Percentiles rank a stretch among this genome's conserved stretches.
These are phyloP conservation scores for Somion occarium DNA, from an alignment of 1,284 basidiomycete species.

Conservation along the genomic window DNA sequence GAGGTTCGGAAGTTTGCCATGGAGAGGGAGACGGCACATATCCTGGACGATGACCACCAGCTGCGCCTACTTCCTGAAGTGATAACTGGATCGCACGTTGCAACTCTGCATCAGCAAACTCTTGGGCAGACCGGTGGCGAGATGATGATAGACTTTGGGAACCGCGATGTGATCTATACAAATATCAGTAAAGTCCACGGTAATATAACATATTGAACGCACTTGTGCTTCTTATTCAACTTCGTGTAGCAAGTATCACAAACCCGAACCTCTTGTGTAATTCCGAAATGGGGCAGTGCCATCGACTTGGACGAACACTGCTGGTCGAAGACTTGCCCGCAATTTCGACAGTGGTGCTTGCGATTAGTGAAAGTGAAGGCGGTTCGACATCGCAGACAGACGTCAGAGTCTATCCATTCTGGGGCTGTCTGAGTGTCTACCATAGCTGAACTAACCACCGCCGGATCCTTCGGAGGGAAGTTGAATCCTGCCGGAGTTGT, in stretches of 20 bases:
- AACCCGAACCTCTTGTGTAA: conserved; percentile 89
- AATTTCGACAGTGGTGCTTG: conserved; percentile 98
- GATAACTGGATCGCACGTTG: conserved; percentile 93
- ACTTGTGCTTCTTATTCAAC: conserved; percentile 49
- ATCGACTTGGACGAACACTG: conserved; percentile 86
- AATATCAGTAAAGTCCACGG: neutral
- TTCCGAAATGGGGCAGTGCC: conserved; percentile 91
- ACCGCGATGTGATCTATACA: conserved; percentile 37
- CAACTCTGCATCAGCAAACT: conserved; percentile 83
- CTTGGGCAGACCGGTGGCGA: conserved; percentile 52
- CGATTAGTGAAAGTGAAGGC: conserved; percentile 94
- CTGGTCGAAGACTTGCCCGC: conserved; percentile 95
- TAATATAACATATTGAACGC: conserved; percentile 3
- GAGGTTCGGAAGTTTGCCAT: conserved; percentile 71
- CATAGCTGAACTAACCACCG: conserved; percentile 71
- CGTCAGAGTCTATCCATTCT: conserved; percentile 95
- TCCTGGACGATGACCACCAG: conserved; percentile 48
- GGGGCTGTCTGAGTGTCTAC: conserved; percentile 87
- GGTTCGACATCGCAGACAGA: conserved; percentile 91
- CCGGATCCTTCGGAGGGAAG: conserved; percentile 79
- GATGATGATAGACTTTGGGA: conserved; percentile 44
- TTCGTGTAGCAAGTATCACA: conserved; percentile 89
- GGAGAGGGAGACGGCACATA: conserved; percentile 62
- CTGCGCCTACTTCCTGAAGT: conserved; percentile 69
- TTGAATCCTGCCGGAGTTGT: conserved; percentile 54